These are phyloP conservation scores for Fusarium dlaminii DNA, from an alignment of 2,329 filamentous ascomycete species.

Conservation along the genomic window DNA sequence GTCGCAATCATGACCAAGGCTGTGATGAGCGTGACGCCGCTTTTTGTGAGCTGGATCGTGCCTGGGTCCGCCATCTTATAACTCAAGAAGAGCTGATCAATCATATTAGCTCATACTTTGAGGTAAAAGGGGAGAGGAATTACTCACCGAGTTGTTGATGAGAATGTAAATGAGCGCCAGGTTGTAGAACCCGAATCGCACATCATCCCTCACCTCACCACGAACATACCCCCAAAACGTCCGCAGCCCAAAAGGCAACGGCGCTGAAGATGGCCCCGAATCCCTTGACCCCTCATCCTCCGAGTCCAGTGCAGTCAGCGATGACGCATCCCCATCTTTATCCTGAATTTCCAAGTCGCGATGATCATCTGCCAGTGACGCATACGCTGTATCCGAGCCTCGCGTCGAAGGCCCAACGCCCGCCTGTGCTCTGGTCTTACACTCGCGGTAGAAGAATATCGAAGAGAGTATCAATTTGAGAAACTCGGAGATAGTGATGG, in stretches of 20 bases:
- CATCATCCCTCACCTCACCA: neutral
- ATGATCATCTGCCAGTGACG: neutral
- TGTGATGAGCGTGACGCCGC: neutral
- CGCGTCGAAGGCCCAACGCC: neutral
- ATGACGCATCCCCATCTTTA: neutral
- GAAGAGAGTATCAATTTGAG: neutral
- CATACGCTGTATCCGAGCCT: neutral
- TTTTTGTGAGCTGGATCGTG: neutral
- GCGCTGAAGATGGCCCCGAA: neutral
- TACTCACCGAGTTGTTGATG: neutral
- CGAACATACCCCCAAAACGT: neutral
- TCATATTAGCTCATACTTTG: neutral
- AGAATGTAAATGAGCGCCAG: neutral
- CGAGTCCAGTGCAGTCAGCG: neutral
- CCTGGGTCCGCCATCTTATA: neutral
- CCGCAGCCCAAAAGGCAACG: neutral
- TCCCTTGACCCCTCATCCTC: neutral
- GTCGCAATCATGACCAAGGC: neutral
- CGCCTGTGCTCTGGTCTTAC: neutral
- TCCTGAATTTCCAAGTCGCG: neutral
- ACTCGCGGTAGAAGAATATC: neutral
- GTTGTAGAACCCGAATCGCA: neutral
- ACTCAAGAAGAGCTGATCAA: neutral
- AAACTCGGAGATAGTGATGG: neutral
- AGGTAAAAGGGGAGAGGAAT: fast-evolving